Conservation (phyloP, 1,284 basidiomycete species). For the Coriolopsis trogii region DNA sequence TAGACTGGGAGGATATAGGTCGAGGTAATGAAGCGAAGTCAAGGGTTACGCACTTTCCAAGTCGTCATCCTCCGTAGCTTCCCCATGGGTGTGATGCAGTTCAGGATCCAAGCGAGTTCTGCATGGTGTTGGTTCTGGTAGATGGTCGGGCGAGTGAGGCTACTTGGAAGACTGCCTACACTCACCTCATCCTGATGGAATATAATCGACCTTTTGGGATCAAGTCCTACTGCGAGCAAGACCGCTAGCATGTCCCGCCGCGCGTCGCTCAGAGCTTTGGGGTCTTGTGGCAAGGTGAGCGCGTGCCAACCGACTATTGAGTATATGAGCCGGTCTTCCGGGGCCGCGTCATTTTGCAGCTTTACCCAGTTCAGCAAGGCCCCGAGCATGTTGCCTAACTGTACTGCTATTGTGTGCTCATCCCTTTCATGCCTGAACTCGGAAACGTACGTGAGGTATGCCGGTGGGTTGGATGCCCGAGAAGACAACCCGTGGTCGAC, state of each 20-base stretch:
- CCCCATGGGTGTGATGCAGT: constrained; percentile 84
- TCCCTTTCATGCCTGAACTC: background rate
- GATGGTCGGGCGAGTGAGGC: background rate
- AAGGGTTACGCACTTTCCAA: constrained; percentile 73
- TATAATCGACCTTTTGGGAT: constrained; percentile 75
- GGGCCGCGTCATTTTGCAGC: constrained; percentile 64
- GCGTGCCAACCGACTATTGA: constrained; percentile 94
- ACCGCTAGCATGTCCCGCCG: constrained; percentile 82
- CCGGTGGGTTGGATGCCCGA: constrained; percentile 88
- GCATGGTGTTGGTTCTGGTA: constrained; percentile 82
- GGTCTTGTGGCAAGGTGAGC: constrained; percentile 88
- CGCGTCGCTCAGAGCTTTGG: constrained; percentile 61
- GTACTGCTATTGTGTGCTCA: background rate
- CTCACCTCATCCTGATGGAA: constrained; percentile 90
- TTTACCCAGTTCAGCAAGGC: constrained; percentile 89
- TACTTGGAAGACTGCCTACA: constrained; percentile 2
- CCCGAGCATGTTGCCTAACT: constrained; percentile 95
- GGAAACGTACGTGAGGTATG: constrained; percentile 72
- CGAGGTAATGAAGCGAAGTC: background rate
- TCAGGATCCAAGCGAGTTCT: constrained; percentile 92
- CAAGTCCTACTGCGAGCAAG: constrained; percentile 84
- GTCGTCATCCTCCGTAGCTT: constrained; percentile 90
- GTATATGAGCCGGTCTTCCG: constrained; percentile 74
- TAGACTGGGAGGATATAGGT: constrained; percentile 51
- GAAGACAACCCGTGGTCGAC: constrained; percentile 57